A percentile compares a stretch with the other conserved stretches of the same genome.
phyloP scores from a whole-genome alignment of 2,329 filamentous ascomycete genomes.

The Cercospora nicotianae region DNA sequence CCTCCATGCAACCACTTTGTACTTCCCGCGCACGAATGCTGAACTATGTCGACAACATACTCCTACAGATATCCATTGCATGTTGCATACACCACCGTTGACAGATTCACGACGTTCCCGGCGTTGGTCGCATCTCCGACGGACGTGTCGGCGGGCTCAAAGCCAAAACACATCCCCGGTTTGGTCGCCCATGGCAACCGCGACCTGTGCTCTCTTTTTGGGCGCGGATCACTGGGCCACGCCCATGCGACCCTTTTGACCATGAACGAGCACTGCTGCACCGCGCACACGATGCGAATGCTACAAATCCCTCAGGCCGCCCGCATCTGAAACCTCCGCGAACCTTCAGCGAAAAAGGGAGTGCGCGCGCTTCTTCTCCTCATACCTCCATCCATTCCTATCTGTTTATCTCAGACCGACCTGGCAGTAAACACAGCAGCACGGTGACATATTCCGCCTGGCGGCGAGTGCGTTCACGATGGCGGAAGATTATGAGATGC shows the following conservation, averaged over 20 bases:
- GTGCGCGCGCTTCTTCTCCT: neutral
- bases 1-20: neutral
- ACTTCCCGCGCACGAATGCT: neutral
- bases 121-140: neutral
- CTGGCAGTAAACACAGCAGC: constrained; percentile 14
- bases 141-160: neutral
- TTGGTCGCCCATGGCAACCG: neutral
- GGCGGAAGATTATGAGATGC: constrained; percentile 86
- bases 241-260: constrained; percentile 1
- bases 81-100: neutral
- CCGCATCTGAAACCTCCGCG: constrained; percentile 13
- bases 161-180: neutral
- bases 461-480: constrained; percentile 45
- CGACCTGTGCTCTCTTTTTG: neutral
- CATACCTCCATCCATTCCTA: constrained; percentile 23
- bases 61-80: neutral
- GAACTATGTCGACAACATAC: neutral
- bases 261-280: neutral
- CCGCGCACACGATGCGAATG: neutral
- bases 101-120: neutral
- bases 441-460: constrained; percentile 17
- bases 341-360: constrained; percentile 9
- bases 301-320: neutral
- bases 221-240: neutral
- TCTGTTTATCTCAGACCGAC: neutral